Conservation (phyloP, 495 filamentous ascomycete species). For the Penicillium samsonianum region DNA sequence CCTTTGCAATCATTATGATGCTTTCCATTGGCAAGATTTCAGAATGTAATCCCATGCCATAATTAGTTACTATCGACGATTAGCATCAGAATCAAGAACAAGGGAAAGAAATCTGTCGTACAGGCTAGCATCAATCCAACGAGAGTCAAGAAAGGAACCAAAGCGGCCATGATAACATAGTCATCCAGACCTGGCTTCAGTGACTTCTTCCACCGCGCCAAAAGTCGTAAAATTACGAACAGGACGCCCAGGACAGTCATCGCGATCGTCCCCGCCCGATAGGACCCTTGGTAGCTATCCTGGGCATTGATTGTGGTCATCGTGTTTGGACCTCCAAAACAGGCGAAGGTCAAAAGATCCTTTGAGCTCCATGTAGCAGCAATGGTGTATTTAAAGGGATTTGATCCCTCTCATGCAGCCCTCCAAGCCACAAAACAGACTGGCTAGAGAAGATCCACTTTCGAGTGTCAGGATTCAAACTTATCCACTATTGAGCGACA, state of each 20-base stretch:
- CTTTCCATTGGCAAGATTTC: conserved; percentile 6
- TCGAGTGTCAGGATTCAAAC: too few relatives aligned
- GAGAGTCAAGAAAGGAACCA: conserved; percentile 11
- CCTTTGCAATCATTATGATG: conserved; percentile 16
- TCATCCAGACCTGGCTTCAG: conserved; percentile 11
- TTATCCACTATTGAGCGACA: conserved; percentile 4
- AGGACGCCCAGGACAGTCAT: conserved; percentile 18
- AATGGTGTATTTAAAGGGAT: background rate
- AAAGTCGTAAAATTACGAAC: conserved; percentile 18
- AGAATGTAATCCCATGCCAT: conserved; percentile 19
- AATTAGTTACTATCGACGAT: conserved; percentile 15
- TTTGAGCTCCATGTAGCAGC: background rate
- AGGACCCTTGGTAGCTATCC: conserved; percentile 14
- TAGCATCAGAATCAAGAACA: background rate
- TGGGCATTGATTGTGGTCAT: background rate
- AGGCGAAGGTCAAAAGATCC: background rate
- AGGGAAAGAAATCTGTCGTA: conserved; percentile 1
- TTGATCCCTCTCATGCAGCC: background rate
- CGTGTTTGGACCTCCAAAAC: background rate
- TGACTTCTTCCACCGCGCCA: conserved; percentile 12
- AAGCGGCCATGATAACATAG: conserved; percentile 15
- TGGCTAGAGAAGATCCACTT: background rate
- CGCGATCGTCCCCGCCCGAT: conserved; percentile 13
- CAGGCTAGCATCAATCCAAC: conserved; percentile 10
- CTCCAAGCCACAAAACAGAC: background rate